Percentiles rank a stretch among this genome's conserved stretches.
These are phyloP conservation scores for Ananas comosus DNA, from an alignment of 176 grass and related monocot genomes.

Conservation along the genomic window DNA sequence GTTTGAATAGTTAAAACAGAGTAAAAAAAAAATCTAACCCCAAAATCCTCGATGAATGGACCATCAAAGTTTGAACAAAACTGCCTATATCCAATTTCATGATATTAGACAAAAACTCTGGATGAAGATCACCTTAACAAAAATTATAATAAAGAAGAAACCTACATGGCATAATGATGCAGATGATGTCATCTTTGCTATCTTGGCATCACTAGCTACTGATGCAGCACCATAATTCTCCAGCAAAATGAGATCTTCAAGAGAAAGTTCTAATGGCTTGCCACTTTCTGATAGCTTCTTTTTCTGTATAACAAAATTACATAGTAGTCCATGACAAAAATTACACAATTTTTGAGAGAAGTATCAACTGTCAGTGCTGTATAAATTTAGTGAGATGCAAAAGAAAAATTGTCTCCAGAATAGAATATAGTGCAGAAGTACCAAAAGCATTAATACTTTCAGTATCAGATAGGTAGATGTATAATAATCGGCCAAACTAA, in stretches of 20 bases:
- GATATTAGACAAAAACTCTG: conserved; percentile 4
- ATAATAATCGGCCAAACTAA: too few species aligned
- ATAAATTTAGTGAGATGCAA: background rate
- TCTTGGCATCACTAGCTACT: conserved; percentile 18
- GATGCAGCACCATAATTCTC: conserved; percentile 17
- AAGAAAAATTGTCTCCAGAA: too few species aligned
- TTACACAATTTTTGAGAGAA: background rate
- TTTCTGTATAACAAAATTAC: conserved; percentile 7
- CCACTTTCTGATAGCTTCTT: conserved; percentile 20
- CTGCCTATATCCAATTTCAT: background rate
- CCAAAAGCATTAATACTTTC: background rate
- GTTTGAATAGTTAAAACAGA: conserved; percentile 2
- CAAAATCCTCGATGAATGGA: conserved; percentile 3
- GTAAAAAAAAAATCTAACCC: background rate
- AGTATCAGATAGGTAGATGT: background rate
- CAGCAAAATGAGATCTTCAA: conserved; percentile 33
- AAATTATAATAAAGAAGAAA: conserved; percentile 11
- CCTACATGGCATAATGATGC: conserved; percentile 44
- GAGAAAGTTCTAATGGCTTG: conserved; percentile 20
- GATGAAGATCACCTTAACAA: conserved; percentile 1
- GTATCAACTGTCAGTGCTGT: background rate
- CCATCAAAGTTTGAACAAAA: background rate
- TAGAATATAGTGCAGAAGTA: too few species aligned
- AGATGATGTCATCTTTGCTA: conserved; percentile 28
- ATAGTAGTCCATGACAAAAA: background rate